These are phyloP conservation scores for Pseudogymnoascus sp. DNA, from an alignment of 2,329 filamentous ascomycete species.

Conservation along the genomic window DNA sequence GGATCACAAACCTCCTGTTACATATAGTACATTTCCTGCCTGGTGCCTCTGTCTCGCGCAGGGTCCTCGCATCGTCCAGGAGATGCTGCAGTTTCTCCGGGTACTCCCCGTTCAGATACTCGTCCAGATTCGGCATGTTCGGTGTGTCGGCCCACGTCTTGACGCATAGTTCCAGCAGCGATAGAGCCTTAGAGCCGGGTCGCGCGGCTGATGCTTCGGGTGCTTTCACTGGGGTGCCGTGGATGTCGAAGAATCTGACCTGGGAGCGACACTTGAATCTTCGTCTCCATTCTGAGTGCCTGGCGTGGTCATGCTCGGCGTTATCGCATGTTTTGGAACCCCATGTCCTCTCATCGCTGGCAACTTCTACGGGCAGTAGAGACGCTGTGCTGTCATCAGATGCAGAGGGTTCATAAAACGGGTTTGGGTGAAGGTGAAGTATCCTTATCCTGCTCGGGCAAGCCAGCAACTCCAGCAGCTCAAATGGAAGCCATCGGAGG, in stretches of 20 bases:
- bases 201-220: slow-evolving; percentile 20
- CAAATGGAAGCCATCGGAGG: slow-evolving; percentile 51
- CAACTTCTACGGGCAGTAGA: background rate
- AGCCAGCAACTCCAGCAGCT: slow-evolving; percentile 49
- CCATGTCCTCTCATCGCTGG: background rate
- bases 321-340: background rate
- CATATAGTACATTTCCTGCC: slow-evolving; percentile 46
- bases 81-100: slow-evolving; percentile 21
- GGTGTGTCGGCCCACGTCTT: slow-evolving; percentile 20
- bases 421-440: slow-evolving; percentile 54
- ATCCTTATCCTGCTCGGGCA: slow-evolving; percentile 38
- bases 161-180: slow-evolving; percentile 27
- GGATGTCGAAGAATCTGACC: slow-evolving; percentile 24
- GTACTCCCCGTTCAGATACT: slow-evolving; percentile 19
- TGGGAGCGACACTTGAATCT: slow-evolving; percentile 25
- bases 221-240: slow-evolving; percentile 24
- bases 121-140: slow-evolving; percentile 21
- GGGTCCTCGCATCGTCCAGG: slow-evolving; percentile 19
- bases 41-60: slow-evolving; percentile 39
- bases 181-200: slow-evolving; percentile 23
- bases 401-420: slow-evolving; percentile 40
- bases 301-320: background rate
- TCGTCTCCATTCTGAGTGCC: slow-evolving; percentile 21
- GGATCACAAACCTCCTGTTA: slow-evolving; percentile 38
- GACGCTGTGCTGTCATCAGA: background rate